A percentile compares a stretch with the other conserved stretches of the same genome.
phyloP scores from a whole-genome alignment of 257 asterid genomes.

The Capsicum chinense region DNA sequence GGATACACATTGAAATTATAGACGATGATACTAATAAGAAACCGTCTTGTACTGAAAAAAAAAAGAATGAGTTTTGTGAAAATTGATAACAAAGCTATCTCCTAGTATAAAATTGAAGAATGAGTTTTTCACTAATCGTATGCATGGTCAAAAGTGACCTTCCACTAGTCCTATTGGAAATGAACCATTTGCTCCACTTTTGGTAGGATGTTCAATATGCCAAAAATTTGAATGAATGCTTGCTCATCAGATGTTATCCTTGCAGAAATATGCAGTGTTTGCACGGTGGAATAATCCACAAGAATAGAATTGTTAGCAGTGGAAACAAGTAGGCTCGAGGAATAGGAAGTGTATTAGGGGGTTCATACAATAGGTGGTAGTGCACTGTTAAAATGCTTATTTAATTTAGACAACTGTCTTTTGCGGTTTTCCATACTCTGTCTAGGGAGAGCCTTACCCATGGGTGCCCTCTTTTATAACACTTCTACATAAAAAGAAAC shows the following conservation, averaged over 20 bases:
- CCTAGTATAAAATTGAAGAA: background rate
- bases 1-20: background rate
- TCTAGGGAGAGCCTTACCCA: background rate
- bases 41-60: no score
- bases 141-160: background rate
- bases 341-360: no score
- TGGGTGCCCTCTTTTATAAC: background rate
- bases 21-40: background rate
- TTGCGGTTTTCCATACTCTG: background rate
- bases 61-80: no score
- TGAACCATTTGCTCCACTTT: no score
- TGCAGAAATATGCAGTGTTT: no score
- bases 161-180: no score
- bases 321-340: no score
- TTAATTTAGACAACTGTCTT: background rate
- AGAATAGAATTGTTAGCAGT: no score
- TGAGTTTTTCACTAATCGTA: background rate
- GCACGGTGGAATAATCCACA: no score
- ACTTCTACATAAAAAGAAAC: background rate
- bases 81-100: background rate
- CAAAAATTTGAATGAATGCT: no score
- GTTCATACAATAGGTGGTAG: background rate
- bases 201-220: no score
- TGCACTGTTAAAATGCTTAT: background rate
- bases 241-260: no score